A percentile compares a stretch with the other conserved stretches of the same genome.
phyloP scores from a whole-genome alignment of 495 filamentous ascomycete species.

The Penicillium paxilli region DNA sequence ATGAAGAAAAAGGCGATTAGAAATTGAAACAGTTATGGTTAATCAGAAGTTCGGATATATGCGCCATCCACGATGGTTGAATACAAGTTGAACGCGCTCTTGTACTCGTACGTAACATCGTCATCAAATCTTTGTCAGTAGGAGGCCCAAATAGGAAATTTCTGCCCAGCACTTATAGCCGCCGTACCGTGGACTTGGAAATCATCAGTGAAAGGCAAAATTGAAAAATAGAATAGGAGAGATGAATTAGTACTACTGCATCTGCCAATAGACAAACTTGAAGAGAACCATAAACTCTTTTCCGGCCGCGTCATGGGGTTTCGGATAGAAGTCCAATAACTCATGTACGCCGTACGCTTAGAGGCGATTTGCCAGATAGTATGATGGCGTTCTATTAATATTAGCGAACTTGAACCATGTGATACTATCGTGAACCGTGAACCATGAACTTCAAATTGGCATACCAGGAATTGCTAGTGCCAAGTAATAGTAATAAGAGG shows the following conservation, averaged over 20 bases:
- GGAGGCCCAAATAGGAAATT: background rate
- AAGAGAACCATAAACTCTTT: conserved; percentile 1
- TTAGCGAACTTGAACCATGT: background rate
- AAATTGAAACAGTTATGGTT: no score
- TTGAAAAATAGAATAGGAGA: background rate
- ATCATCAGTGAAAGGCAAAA: conserved; percentile 4
- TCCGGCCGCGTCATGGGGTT: conserved; percentile 22
- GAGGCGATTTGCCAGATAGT: no score
- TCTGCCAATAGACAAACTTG: no score
- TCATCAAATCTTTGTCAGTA: background rate
- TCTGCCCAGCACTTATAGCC: background rate
- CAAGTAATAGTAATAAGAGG: no score
- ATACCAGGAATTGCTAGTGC: no score
- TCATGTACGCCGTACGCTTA: no score
- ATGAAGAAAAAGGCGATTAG: background rate
- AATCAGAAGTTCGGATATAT: no score
- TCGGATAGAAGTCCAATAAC: conserved; percentile 14
- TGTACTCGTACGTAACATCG: background rate
- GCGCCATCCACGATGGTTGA: no score
- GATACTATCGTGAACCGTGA: no score
- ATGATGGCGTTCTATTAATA: background rate
- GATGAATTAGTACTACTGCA: no score
- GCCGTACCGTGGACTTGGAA: conserved; percentile 15
- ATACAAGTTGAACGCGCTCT: no score
- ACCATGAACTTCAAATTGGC: no score